Evolutionary conservation across 1,284 basidiomycete genomes (phyloP), one percentile per base, ranked within the genome.

Genomic region (Cryptococcus floricola): DNA sequence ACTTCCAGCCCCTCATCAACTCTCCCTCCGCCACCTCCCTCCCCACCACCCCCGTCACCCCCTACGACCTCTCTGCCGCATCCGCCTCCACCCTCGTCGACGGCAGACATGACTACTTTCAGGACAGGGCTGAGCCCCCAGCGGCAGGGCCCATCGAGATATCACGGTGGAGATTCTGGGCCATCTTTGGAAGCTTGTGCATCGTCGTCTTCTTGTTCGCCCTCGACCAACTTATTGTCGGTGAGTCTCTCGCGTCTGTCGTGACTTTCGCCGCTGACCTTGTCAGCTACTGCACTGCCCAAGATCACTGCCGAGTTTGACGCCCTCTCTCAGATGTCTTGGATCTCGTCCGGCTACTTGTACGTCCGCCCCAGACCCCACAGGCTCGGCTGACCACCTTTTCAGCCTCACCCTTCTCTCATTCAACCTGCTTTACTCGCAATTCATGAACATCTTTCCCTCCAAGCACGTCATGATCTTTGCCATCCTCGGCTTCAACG

Each of bases 401-500:
- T 47, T 23, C 57, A 67, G 69, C 68, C 65, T 77, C 43, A 75
- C 74, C 5, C 70, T 77, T 42, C 70, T 74, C 52, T 74, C 65
- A 31, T 74, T 76, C 65, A 76, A 75, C 56, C 63, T 80, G 28
- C 62, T 76, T 46, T 79, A 73, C 64, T 66, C 75, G 2, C 78
- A 80, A 61, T 69, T 65, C 56, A 61, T 75, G 46, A 67, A 69
- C 43, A 67, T 78, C 61, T 74, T 79, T 62, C 74, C 75, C 4
- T 71, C 74, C 14, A 78, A 79, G 60, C 69, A 70, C 48, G 70
- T 77, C 56, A 74, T 79, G 60, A 63, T 80, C 25, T 65, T 71
- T 45, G 77, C 79, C n/a, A 72, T 81, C 54, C 57, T 75, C 62
- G 61, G 80, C 62, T 81, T 81, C 53, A 79, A 80, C 50, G 51